A percentile compares a stretch with the other conserved stretches of the same genome.
These are phyloP conservation scores for Licmophora abbreviata DNA, from an alignment of 108 stramenopile species.

Conservation along the genomic window DNA sequence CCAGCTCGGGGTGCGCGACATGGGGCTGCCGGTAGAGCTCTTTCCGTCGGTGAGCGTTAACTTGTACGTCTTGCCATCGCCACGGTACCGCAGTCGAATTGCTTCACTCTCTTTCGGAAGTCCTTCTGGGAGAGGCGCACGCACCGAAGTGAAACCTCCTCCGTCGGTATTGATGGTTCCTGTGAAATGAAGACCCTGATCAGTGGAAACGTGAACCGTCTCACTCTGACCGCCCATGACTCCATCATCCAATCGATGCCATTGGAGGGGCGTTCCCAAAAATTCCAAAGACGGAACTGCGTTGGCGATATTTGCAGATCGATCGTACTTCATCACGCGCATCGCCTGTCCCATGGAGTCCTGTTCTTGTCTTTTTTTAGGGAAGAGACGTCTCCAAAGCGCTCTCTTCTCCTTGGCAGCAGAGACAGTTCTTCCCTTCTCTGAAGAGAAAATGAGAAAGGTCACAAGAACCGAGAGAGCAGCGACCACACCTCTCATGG, in stretches of 20 bases:
- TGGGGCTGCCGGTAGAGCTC: constrained; percentile 33
- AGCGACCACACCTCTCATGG: too few relatives aligned
- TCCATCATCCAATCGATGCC: constrained; percentile 64
- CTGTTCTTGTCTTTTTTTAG: background rate
- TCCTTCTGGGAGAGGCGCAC: constrained; percentile 24
- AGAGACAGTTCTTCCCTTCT: too few relatives aligned
- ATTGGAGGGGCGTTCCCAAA: constrained; percentile 21
- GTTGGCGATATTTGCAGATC: constrained; percentile 38
- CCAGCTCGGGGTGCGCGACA: constrained; percentile 43
- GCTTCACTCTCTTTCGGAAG: constrained; percentile 17
- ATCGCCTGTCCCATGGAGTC: constrained; percentile 40
- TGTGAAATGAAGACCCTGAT: constrained; percentile 36
- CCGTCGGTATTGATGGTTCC: constrained; percentile 68
- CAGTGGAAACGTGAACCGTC: constrained; percentile 20
- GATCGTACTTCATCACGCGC: constrained; percentile 45
- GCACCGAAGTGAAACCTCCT: constrained; percentile 64
- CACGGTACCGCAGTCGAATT: constrained; percentile 26
- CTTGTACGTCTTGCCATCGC: constrained; percentile 76
- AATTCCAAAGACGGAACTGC: constrained; percentile 39
- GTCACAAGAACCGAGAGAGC: too few relatives aligned
- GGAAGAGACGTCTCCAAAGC: background rate
- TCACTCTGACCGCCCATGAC: constrained; percentile 68
- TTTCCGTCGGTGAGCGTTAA: constrained; percentile 48
- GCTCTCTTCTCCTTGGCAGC: too few relatives aligned
- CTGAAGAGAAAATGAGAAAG: too few relatives aligned